phyloP scores from a whole-genome alignment of 768 basidiomycete species.

The Boletellus ananiceps region DNA sequence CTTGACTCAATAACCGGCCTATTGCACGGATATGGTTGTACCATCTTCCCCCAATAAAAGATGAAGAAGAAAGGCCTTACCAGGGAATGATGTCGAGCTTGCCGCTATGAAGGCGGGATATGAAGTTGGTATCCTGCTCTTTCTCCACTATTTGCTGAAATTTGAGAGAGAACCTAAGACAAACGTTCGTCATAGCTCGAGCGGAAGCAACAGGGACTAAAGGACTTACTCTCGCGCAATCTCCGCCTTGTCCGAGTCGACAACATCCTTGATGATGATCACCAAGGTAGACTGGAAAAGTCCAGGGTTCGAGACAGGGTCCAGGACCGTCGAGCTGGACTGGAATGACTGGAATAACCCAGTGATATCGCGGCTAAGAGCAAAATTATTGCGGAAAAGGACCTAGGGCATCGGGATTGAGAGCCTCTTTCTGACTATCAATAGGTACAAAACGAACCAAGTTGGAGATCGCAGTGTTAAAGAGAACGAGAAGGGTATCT shows the following conservation, averaged over 20 bases:
- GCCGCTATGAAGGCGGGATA: conserved; percentile 52
- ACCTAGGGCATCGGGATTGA: conserved; percentile 35
- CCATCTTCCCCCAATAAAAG: neutral
- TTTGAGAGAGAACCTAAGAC: conserved; percentile 48
- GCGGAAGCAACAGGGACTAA: neutral
- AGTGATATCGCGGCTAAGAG: conserved; percentile 56
- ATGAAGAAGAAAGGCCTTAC: conserved; percentile 18
- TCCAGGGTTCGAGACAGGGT: conserved; percentile 52
- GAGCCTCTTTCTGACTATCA: neutral
- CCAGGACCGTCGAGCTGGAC: conserved; percentile 49
- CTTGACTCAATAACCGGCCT: conserved; percentile 58
- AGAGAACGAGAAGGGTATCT: conserved; percentile 58
- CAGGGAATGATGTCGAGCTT: conserved; percentile 56
- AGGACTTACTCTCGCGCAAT: conserved; percentile 51
- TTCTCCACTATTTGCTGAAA: conserved; percentile 56
- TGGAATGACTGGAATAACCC: conserved; percentile 61
- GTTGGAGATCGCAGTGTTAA: conserved; percentile 64
- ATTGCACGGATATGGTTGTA: neutral
- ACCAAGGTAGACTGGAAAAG: conserved; percentile 56
- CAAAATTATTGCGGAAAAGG: conserved; percentile 63
- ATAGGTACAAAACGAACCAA: conserved; percentile 35
- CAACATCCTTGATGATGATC: conserved; percentile 67
- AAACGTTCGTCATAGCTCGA: neutral
- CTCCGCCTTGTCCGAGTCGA: conserved; percentile 55
- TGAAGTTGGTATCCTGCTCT: conserved; percentile 59